A percentile compares a stretch with the other conserved stretches of the same genome.
These are phyloP conservation scores for Tubosaeta brunneosetosa DNA, from an alignment of 768 basidiomycete genomes.

Conservation along the genomic window DNA sequence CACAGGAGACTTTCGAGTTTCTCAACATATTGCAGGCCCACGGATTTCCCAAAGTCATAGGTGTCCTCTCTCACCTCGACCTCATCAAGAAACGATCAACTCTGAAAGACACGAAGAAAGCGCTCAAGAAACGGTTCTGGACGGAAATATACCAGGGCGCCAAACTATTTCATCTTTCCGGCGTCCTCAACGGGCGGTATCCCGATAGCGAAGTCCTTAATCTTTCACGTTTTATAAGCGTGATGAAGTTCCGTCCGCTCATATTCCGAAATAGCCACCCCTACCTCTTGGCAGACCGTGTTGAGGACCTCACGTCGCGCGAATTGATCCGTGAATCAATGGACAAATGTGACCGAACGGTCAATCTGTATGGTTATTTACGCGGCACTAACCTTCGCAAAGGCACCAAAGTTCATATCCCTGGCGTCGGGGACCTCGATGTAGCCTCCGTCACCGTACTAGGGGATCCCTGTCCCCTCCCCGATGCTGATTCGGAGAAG, in stretches of 20 bases:
- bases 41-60: slow-evolving; percentile 98
- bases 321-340: slow-evolving; percentile 72
- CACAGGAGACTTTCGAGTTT: slow-evolving; percentile 96
- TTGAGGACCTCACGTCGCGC: slow-evolving; percentile 91
- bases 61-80: slow-evolving; percentile 92
- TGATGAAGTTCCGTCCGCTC: slow-evolving; percentile 98
- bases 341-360: slow-evolving; percentile 89
- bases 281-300: slow-evolving; percentile 89
- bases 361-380: slow-evolving; percentile 93
- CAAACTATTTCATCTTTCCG: slow-evolving; percentile 96
- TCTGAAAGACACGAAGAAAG: slow-evolving; percentile 86
- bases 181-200: slow-evolving; percentile 95
- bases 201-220: slow-evolving; percentile 96
- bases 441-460: slow-evolving; percentile 70
- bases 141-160: slow-evolving; percentile 99
- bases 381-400: slow-evolving; percentile 79
- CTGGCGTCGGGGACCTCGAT: slow-evolving; percentile 87
- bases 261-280: slow-evolving; percentile 94
- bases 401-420: slow-evolving; percentile 84
- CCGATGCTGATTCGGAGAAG: slow-evolving; percentile 87
- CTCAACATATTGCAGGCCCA: slow-evolving; percentile 95
- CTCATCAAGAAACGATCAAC: slow-evolving; percentile 89
- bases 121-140: slow-evolving; percentile 98
- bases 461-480: slow-evolving; percentile 94
- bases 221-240: slow-evolving; percentile 90